These are phyloP conservation scores for Lagenaria siceraria DNA, from an alignment of 306 rosid species.

Conservation along the genomic window DNA sequence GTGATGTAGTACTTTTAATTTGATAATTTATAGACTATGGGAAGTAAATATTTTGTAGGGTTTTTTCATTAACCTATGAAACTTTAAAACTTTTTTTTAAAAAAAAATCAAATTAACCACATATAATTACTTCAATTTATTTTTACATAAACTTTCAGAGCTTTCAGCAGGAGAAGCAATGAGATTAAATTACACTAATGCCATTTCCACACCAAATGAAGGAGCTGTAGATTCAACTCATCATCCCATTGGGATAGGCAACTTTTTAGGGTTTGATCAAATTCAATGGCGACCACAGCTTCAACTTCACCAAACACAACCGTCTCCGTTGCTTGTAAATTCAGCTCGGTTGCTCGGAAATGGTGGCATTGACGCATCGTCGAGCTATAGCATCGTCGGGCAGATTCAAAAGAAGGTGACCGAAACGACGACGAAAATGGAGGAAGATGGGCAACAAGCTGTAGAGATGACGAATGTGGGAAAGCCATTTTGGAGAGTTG, in stretches of 20 bases:
- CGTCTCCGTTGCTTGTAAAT: not conserved
- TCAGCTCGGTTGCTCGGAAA: not conserved
- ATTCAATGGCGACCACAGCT: constrained; percentile 6
- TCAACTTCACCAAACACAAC: not conserved
- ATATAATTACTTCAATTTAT: not conserved
- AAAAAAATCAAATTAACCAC: not conserved
- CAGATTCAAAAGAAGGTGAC: not conserved
- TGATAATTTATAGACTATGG: not conserved
- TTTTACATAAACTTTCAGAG: constrained; percentile 29
- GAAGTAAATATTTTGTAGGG: not conserved
- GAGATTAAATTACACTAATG: constrained; percentile 28
- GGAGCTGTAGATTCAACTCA: not conserved
- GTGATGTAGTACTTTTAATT: not conserved
- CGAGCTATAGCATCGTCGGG: not conserved
- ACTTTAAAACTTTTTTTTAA: not conserved
- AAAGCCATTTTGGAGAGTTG: not conserved
- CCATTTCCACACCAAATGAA: not conserved
- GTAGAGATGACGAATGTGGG: not conserved
- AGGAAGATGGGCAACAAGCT: not conserved
- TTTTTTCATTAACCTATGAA: not conserved
- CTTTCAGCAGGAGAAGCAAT: constrained; percentile 24
- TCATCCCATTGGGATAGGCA: not conserved
- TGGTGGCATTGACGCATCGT: not conserved
- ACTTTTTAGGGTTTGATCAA: constrained; percentile 3
- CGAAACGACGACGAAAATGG: not conserved